These are phyloP conservation scores for Scutellaria barbata DNA, from an alignment of 257 asterid genomes.

Conservation along the genomic window DNA sequence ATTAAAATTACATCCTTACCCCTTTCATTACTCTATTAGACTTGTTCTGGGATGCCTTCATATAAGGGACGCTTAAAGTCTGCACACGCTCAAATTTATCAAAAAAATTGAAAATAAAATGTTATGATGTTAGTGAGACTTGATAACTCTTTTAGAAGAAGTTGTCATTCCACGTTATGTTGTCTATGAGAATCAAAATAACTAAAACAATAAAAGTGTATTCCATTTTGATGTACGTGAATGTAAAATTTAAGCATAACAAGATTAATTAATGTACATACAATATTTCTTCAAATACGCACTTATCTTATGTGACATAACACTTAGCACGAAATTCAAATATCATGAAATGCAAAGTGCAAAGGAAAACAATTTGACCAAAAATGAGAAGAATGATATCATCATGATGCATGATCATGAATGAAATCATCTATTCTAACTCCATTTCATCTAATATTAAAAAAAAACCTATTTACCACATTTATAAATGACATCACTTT, in stretches of 20 bases:
- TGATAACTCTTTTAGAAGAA: too few relatives aligned
- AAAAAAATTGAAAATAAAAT: neutral
- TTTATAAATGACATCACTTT: too few relatives aligned
- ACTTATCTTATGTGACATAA: neutral
- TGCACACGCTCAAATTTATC: conserved; percentile 33
- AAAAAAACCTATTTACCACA: too few relatives aligned
- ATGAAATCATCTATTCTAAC: too few relatives aligned
- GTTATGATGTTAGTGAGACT: neutral
- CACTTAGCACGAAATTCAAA: neutral
- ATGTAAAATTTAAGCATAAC: neutral
- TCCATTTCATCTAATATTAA: too few relatives aligned
- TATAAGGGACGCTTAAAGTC: conserved; percentile 88
- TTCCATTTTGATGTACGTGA: neutral
- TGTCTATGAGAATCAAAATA: too few relatives aligned
- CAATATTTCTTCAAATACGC: neutral
- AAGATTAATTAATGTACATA: neutral
- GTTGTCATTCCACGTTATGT: too few relatives aligned
- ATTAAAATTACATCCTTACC: conserved; percentile 46
- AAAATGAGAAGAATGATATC: too few relatives aligned
- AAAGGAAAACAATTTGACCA: neutral
- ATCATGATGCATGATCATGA: too few relatives aligned
- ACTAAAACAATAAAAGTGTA: too few relatives aligned
- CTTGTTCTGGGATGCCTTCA: conserved; percentile 73
- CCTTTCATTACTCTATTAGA: conserved; percentile 49
- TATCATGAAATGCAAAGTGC: neutral